These are phyloP conservation scores for Pythium volutum DNA, from an alignment of 352 stramenopile genomes.

Conservation along the genomic window DNA sequence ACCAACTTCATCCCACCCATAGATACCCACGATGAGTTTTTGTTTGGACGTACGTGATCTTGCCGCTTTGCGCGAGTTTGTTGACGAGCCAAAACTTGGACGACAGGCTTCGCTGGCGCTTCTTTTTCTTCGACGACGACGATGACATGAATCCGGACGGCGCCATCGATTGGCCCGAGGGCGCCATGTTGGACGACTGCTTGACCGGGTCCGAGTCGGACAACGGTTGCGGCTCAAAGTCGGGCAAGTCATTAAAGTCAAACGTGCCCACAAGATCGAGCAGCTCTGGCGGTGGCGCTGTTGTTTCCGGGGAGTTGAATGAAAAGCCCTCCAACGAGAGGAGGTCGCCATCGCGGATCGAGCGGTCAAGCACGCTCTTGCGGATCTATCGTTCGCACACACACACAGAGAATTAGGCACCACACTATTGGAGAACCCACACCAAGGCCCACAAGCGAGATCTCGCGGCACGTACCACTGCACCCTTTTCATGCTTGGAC, in stretches of 20 bases:
- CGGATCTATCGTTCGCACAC: constrained; percentile 39
- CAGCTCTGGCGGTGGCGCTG: constrained; percentile 53
- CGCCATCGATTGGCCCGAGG: constrained; percentile 2
- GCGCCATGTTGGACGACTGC: constrained; percentile 7
- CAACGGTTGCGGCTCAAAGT: constrained; percentile 29
- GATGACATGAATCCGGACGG: constrained; percentile 23
- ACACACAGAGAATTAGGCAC: too few species aligned
- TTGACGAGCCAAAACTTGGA: constrained; percentile 87
- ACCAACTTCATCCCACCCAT: neutral
- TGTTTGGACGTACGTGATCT: constrained; percentile 52
- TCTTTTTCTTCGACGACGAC: constrained; percentile 47
- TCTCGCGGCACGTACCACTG: constrained; percentile 36
- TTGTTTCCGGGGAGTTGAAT: constrained; percentile 29
- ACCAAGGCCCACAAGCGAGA: too few species aligned
- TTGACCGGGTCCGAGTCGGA: constrained; percentile 20
- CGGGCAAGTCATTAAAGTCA: constrained; percentile 55
- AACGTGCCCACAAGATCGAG: constrained; percentile 70
- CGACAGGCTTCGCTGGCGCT: constrained; percentile 68
- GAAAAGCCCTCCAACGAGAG: constrained; percentile 65
- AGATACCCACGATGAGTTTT: too few species aligned
- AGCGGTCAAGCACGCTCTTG: constrained; percentile 66
- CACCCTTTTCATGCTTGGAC: constrained; percentile 77
- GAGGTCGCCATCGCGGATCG: constrained; percentile 79
- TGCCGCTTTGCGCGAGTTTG: constrained; percentile 72
- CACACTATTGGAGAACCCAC: neutral